phyloP scores from a whole-genome alignment of 805 yeast genomes.

The Wickerhamomyces sydowiorum region DNA sequence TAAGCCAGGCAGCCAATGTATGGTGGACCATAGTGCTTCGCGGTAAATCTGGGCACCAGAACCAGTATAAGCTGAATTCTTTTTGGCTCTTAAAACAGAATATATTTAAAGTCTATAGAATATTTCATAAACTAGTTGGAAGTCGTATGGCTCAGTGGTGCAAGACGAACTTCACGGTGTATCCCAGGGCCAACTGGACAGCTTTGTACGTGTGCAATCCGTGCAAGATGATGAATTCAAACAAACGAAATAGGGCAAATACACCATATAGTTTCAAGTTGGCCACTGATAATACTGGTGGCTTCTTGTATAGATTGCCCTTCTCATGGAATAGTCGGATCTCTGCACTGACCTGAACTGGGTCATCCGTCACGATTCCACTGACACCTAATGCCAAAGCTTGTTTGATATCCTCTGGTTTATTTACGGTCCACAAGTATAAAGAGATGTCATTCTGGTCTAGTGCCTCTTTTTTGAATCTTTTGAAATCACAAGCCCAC shows the following conservation, averaged over 20 bases:
- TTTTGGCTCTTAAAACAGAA: neutral
- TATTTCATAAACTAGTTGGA: too few relatives aligned
- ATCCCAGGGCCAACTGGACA: conserved; percentile 4
- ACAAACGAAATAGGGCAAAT: conserved; percentile 12
- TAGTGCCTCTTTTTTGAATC: conserved; percentile 24
- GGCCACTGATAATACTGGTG: conserved; percentile 5
- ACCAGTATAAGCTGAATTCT: neutral
- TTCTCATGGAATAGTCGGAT: neutral
- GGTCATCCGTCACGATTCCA: conserved; percentile 38
- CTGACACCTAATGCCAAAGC: conserved; percentile 29
- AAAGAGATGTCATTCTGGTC: conserved; percentile 28
- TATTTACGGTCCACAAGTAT: conserved; percentile 51
- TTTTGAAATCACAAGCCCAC: conserved; percentile 34
- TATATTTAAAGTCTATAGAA: too few relatives aligned
- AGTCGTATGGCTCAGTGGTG: neutral
- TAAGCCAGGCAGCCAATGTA: too few relatives aligned
- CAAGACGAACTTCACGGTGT: neutral
- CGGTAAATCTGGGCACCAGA: neutral
- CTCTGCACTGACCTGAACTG: conserved; percentile 13
- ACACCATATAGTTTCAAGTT: conserved; percentile 2
- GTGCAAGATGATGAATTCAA: conserved; percentile 14
- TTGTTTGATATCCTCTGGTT: conserved; percentile 28
- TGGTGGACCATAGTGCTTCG: too few relatives aligned
- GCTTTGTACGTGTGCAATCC: conserved; percentile 7
- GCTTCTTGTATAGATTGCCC: conserved; percentile 3